Evolutionary conservation across 2,329 filamentous ascomycete genomes (phyloP).

Genomic region (Gnomoniopsis smithogilvyi): DNA sequence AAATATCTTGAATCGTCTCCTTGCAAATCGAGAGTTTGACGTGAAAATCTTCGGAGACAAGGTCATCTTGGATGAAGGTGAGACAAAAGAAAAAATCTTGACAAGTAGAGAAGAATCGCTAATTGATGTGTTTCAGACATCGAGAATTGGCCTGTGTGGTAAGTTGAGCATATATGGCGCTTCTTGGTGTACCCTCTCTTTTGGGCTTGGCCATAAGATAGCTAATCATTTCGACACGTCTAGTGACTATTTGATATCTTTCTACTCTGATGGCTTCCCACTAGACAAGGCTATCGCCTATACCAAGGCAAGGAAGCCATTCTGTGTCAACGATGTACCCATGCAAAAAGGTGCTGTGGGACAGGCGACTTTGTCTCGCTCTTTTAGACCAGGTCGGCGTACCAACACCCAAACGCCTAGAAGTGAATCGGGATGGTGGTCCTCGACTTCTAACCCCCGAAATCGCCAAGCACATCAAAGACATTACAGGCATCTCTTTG

Average conservation of each 20-base stretch:
- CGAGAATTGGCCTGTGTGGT: conserved; percentile 93
- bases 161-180: conserved; percentile 26
- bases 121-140: conserved; percentile 52
- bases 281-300: conserved; percentile 97
- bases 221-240: conserved; percentile 22
- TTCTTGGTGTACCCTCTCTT: not conserved
- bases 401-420: conserved; percentile 81
- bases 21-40: conserved; percentile 89
- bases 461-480: conserved; percentile 74
- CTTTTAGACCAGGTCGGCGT: conserved; percentile 88
- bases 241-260: conserved; percentile 91
- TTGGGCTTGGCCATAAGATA: not conserved
- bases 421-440: conserved; percentile 91
- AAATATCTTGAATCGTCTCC: conserved; percentile 90
- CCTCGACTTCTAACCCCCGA: conserved; percentile 76
- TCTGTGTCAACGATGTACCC: conserved; percentile 94
- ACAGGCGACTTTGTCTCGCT: conserved; percentile 82
- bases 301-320: conserved; percentile 86
- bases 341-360: conserved; percentile 99
- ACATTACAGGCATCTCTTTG: conserved; percentile 74
- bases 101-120: conserved; percentile 4
- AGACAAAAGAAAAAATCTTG: conserved; percentile 20
- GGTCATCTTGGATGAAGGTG: conserved; percentile 89
- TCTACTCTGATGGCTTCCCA: conserved; percentile 97
- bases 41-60: conserved; percentile 98